These are phyloP conservation scores for Flaveria linearis DNA, from an alignment of 129 eudicot species.

Conservation along the genomic window DNA sequence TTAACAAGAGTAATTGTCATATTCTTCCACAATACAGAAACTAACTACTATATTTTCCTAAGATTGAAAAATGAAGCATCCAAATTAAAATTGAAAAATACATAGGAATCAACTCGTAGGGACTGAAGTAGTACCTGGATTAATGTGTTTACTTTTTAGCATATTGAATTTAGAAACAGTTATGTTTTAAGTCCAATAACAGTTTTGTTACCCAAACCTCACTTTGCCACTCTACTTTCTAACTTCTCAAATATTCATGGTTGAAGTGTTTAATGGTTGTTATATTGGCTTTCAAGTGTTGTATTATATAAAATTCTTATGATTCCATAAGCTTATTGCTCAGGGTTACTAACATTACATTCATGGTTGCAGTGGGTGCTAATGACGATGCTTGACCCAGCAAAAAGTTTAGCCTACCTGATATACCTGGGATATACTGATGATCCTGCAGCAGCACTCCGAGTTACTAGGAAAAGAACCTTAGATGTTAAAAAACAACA, in stretches of 20 bases:
- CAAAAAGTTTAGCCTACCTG: constrained; percentile 73
- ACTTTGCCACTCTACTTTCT: neutral
- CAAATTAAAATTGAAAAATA: no score
- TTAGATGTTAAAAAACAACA: constrained; percentile 80
- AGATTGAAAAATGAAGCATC: neutral
- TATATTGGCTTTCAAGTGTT: constrained; percentile 10
- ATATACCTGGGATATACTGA: constrained; percentile 74
- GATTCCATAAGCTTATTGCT: constrained; percentile 10
- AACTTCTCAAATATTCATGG: constrained; percentile 9
- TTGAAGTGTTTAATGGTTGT: constrained; percentile 3
- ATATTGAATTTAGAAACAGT: no score
- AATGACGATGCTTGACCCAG: constrained; percentile 82
- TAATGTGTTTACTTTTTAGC: no score
- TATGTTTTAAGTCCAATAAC: no score
- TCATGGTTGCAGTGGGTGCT: constrained; percentile 76
- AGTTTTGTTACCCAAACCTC: neutral
- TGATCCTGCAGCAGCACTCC: constrained; percentile 79
- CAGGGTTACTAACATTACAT: constrained; percentile 7
- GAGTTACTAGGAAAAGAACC: constrained; percentile 69
- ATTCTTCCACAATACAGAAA: constrained; percentile 3
- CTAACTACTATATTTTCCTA: neutral
- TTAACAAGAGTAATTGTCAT: constrained; percentile 6
- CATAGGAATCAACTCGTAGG: no score
- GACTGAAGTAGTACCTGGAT: no score
- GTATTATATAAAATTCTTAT: neutral